These are phyloP conservation scores for Euphorbia celastroides DNA, from an alignment of 441 rosid species.

Conservation along the genomic window DNA sequence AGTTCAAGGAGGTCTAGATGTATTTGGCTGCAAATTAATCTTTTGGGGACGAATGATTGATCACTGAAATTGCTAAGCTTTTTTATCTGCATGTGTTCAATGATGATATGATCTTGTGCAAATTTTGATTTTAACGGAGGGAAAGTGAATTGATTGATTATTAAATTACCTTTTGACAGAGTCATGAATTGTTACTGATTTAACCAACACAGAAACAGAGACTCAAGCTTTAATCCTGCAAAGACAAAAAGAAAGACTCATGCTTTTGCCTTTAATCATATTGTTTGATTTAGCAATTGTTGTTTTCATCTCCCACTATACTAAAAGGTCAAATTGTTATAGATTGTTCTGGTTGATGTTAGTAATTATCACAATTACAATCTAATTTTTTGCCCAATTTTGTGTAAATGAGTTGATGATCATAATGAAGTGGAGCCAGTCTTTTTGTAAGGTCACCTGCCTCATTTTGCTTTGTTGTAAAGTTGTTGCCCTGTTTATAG, in stretches of 20 bases:
- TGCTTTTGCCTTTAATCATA: slow-evolving; percentile 19
- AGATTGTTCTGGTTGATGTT: too few species aligned
- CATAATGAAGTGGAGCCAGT: too few species aligned
- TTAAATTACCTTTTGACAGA: neutral
- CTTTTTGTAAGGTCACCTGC: too few species aligned
- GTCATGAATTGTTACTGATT: neutral
- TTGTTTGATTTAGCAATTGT: neutral
- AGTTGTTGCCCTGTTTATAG: too few species aligned
- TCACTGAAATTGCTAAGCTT: neutral
- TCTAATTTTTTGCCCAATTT: neutral
- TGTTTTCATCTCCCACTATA: slow-evolving; percentile 2
- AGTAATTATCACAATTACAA: too few species aligned
- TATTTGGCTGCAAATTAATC: too few species aligned
- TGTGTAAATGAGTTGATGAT: neutral
- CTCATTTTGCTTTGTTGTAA: too few species aligned
- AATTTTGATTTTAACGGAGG: neutral
- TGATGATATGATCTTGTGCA: neutral
- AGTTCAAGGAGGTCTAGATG: too few species aligned
- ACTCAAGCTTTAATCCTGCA: slow-evolving; percentile 10
- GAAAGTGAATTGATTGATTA: neutral
- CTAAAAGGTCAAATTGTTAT: neutral
- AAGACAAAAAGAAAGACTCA: too few species aligned
- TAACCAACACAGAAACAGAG: slow-evolving; percentile 18
- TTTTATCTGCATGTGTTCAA: neutral
- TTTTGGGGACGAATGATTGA: neutral